Evolutionary conservation across 2,329 filamentous ascomycete species (phyloP), one percentile per base, ranked within the genome.

Genomic region (Blastomyces silverae): DNA sequence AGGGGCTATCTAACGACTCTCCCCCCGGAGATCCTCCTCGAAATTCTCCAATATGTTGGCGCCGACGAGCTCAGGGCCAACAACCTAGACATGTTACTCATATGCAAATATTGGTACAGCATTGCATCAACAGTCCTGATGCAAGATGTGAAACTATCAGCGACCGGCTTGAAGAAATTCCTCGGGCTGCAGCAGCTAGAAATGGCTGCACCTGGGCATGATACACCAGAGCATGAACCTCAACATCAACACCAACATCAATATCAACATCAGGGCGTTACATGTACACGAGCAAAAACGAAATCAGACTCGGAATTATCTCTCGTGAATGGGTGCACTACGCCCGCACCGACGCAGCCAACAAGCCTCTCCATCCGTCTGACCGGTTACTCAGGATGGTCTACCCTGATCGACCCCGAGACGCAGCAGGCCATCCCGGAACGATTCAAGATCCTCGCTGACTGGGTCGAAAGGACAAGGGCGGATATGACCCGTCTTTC

Each of bases 131-230:
- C 22, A 13, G 57, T 64, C 8, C 37, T 62, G 42, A 20, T 61
- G 22, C 50, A 64, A 62, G 58, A 64, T 48, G 28, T 64, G 17
- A 64, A 39, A 22, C 50, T 64, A 20, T 64, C 63, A 7, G 57
- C 46, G 22, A 37, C 15, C 6, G 55, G 58, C 25, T 42, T 64
- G 48, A 64, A 46, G 58, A 42, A 34, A 39, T 64, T 64, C 50
- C 50, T 31, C 20, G n/a, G 58, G 11, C 56, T 64, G 31, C 57
- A 46, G 56, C 22, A 22, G n/a, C 17, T 10, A 13, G 28, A 46
- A 17, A 59, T 31, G 53, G 20, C 37, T 44, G n/a, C 61, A 20
- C 46, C 15, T 6, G 17, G 13, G 34, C 13, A 57, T 5, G 10
- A 8, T 39, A 10, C 2, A 39, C 20, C 55, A 7, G 28, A 57